These are phyloP conservation scores for Scenedesmus sp. DNA, from an alignment of 163 green algal genomes.

Conservation along the genomic window DNA sequence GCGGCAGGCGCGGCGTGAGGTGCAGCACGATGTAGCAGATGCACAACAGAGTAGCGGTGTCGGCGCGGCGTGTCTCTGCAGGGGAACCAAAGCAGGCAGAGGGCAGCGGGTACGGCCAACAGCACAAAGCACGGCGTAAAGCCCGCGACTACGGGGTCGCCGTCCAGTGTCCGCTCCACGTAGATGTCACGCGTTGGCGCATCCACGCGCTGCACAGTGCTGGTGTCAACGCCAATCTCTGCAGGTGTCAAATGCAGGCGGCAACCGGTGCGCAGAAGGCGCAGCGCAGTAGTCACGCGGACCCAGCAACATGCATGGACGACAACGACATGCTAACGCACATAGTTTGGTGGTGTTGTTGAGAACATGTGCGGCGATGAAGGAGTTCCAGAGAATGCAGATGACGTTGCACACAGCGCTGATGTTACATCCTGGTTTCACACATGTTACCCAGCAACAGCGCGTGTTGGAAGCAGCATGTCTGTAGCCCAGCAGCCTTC, in stretches of 20 bases:
- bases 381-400: too few species aligned
- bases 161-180: slow-evolving; percentile 74
- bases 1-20: not conserved
- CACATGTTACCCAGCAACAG: too few species aligned
- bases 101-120: too few species aligned
- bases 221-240: slow-evolving; percentile 79
- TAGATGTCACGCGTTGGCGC: slow-evolving; percentile 89
- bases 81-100: too few species aligned
- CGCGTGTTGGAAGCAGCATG: too few species aligned
- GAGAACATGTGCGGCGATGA: too few species aligned
- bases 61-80: too few species aligned
- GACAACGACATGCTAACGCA: not conserved
- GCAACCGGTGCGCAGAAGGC: not conserved
- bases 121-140: slow-evolving; percentile 59
- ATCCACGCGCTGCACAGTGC: slow-evolving; percentile 66
- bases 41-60: too few species aligned
- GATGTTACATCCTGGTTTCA: too few species aligned
- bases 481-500: too few species aligned
- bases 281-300: not conserved
- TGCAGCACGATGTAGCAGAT: not conserved
- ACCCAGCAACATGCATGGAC: not conserved
- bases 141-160: slow-evolving; percentile 86
- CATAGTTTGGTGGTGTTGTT: too few species aligned
- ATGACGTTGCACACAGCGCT: too few species aligned
- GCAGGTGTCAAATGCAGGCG: not conserved